phyloP scores from a whole-genome alignment of 305 asterid species.

The Petunia hybrid region DNA sequence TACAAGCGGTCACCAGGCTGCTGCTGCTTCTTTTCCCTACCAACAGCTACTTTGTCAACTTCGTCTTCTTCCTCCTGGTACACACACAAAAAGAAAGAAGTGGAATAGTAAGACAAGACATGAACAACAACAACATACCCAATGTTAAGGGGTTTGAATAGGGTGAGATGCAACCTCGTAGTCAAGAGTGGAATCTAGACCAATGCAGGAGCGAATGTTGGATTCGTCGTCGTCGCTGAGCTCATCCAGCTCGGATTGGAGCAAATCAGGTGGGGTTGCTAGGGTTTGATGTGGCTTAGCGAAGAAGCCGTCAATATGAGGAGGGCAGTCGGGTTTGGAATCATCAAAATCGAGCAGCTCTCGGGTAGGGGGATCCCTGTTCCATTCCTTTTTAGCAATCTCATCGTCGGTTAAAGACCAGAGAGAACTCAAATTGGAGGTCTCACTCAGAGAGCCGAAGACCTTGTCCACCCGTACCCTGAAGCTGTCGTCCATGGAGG shows the following conservation, averaged over 20 bases:
- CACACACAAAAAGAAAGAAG: constrained; percentile 13
- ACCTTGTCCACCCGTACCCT: constrained; percentile 81
- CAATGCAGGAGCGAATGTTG: constrained; percentile 72
- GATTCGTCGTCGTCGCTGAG: constrained; percentile 39
- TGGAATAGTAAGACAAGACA: neutral
- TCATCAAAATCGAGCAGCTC: constrained; percentile 1
- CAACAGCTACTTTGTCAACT: constrained; percentile 83
- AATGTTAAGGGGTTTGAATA: neutral
- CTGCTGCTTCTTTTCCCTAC: constrained; percentile 43
- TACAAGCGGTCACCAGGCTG: constrained; percentile 54
- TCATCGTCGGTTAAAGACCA: constrained; percentile 91
- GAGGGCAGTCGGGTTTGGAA: constrained; percentile 7
- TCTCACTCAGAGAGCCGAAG: constrained; percentile 59
- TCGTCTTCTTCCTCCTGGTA: constrained; percentile 90
- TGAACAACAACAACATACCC: neutral
- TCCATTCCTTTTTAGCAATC: constrained; percentile 67
- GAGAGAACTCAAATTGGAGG: constrained; percentile 37
- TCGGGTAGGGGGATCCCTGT: constrained; percentile 39
- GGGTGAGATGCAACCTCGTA: constrained; percentile 56
- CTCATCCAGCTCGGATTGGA: neutral
- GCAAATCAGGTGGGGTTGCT: constrained; percentile 30
- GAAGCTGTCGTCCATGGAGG: constrained; percentile 80
- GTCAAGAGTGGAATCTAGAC: constrained; percentile 88
- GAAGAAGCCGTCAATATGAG: constrained; percentile 30
- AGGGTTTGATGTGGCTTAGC: neutral